Conservation (phyloP, 176 grass and related monocot genomes). For the Eleusine indica region DNA sequence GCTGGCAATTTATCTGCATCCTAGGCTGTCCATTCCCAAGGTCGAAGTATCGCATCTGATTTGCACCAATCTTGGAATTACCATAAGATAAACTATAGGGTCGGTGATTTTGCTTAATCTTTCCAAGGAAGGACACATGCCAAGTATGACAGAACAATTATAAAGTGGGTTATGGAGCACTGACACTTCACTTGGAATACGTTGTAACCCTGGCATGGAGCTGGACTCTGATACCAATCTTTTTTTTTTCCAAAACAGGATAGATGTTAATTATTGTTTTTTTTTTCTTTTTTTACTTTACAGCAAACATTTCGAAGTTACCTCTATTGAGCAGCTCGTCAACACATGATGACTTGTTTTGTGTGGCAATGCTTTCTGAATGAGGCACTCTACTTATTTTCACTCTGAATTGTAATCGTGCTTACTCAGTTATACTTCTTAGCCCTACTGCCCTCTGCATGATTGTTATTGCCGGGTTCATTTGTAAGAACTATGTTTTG, state of each 20-base stretch:
- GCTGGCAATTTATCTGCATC: constrained; percentile 15
- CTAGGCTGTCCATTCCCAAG: background rate
- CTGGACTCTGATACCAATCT: background rate
- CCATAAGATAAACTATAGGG: constrained; percentile 7
- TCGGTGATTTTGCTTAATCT: constrained; percentile 1
- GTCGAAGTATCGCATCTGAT: background rate
- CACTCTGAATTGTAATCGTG: background rate
- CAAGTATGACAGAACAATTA: background rate
- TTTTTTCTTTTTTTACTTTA: background rate
- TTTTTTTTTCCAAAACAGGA: background rate
- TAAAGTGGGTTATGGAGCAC: background rate
- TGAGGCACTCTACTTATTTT: background rate
- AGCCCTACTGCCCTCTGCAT: background rate
- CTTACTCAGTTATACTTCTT: background rate
- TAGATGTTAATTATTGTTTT: background rate
- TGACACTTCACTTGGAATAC: background rate
- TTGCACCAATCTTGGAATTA: constrained; percentile 8
- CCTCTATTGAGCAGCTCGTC: background rate
- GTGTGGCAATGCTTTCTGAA: background rate
- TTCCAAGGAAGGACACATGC: constrained; percentile 1
- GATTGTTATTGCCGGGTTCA: background rate
- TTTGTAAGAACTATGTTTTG: background rate
- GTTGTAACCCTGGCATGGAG: background rate
- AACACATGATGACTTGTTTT: background rate
- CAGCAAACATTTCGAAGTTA: background rate